A percentile compares a stretch with the other conserved stretches of the same genome.
These are phyloP conservation scores for Symbiodinium pilosum DNA, from an alignment of 73 alveolate species.

Conservation along the genomic window DNA sequence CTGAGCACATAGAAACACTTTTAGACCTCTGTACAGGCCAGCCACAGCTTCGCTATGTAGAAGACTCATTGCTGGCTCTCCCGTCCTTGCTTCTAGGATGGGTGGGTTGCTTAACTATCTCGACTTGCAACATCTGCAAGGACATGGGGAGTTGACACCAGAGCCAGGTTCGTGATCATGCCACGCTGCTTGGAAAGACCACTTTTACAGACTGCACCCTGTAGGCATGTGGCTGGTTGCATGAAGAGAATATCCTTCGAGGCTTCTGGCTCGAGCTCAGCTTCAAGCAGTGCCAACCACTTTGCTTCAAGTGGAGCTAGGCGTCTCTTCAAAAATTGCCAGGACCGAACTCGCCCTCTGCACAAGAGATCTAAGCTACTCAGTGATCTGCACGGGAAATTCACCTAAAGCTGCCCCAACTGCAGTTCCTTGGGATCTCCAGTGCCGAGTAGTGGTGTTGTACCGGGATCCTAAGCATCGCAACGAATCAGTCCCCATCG, in stretches of 20 bases:
- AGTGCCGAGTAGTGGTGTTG: too few species aligned
- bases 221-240: too few species aligned
- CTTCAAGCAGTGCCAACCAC: slow-evolving; percentile 7
- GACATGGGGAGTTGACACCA: background rate
- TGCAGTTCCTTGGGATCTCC: too few species aligned
- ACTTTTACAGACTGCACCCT: too few species aligned
- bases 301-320: slow-evolving; percentile 14
- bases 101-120: too few species aligned
- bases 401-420: too few species aligned
- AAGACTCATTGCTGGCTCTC: slow-evolving; percentile 14
- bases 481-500: slow-evolving; percentile 73
- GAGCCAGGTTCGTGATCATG: too few species aligned
- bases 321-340: slow-evolving; percentile 7
- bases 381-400: too few species aligned
- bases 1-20: background rate
- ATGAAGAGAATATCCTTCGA: too few species aligned
- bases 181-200: too few species aligned
- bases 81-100: slow-evolving; percentile 4
- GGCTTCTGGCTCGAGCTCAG: background rate
- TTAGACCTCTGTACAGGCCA: background rate
- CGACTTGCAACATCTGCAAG: too few species aligned
- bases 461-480: background rate
- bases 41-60: background rate
- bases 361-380: too few species aligned
- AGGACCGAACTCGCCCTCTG: background rate